A percentile compares a stretch with the other conserved stretches of the same genome.
These are phyloP conservation scores for Xylaria sp. DNA, from an alignment of 2,329 filamentous ascomycete genomes.

Conservation along the genomic window DNA sequence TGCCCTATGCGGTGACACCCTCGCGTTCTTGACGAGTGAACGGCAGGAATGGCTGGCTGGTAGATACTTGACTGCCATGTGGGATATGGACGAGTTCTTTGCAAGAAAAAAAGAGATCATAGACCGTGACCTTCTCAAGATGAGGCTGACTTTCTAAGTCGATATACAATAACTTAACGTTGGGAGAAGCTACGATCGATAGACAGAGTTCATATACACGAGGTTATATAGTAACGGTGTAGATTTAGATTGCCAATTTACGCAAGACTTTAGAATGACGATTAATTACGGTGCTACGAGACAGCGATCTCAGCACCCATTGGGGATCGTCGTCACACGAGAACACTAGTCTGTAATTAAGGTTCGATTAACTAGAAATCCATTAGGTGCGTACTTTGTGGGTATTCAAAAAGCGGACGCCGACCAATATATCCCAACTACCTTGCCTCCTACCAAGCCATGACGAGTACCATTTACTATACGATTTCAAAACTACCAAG, in stretches of 20 bases:
- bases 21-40: slow-evolving; percentile 55
- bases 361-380: background rate
- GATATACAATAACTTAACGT: no score
- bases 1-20: slow-evolving; percentile 54
- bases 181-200: no score
- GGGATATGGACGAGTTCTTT: slow-evolving; percentile 59
- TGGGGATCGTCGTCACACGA: background rate
- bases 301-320: background rate
- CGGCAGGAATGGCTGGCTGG: slow-evolving; percentile 57
- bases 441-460: background rate
- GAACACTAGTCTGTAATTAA: background rate
- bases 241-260: no score
- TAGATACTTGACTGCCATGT: slow-evolving; percentile 56
- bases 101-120: slow-evolving; percentile 55
- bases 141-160: slow-evolving; percentile 38
- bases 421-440: background rate
- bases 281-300: background rate
- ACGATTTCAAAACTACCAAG: background rate
- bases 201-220: background rate
- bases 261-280: no score
- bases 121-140: slow-evolving; percentile 48
- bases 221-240: no score
- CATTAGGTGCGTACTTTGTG: background rate
- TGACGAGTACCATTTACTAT: background rate
- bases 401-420: background rate